Conservation (phyloP, 352 stramenopile species). For the Phytophthora citrophthora region DNA sequence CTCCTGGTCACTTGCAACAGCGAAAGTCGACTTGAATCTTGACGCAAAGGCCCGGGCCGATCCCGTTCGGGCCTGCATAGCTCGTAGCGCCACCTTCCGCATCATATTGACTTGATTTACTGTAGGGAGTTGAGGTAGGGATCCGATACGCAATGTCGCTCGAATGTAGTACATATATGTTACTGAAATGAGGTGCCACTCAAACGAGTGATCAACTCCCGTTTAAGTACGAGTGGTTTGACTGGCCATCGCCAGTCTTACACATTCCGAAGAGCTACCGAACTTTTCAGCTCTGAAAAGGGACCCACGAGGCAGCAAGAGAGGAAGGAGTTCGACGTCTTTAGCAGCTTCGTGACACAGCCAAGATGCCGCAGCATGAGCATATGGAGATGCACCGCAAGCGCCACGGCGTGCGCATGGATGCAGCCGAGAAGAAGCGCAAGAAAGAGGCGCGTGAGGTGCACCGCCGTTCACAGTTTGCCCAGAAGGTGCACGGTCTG, state of each 20-base stretch:
- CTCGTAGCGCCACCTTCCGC: slow-evolving; percentile 21
- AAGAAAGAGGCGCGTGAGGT: slow-evolving; percentile 99
- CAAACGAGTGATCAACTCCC: background rate
- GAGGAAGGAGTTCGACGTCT: background rate
- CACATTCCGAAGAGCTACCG: slow-evolving; percentile 16
- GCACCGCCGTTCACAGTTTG: slow-evolving; percentile 97
- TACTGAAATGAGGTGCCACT: too few species aligned
- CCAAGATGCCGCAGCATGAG: slow-evolving; percentile 98
- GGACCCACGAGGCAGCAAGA: slow-evolving; percentile 11
- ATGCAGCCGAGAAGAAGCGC: slow-evolving; percentile 95
- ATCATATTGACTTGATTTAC: slow-evolving; percentile 14
- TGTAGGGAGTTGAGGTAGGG: background rate
- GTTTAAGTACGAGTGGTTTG: slow-evolving; percentile 32
- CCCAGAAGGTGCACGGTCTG: slow-evolving; percentile 98
- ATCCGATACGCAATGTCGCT: too few species aligned
- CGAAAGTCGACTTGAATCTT: slow-evolving; percentile 35
- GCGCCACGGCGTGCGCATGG: slow-evolving; percentile 98
- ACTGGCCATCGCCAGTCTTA: slow-evolving; percentile 21
- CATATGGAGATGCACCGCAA: slow-evolving; percentile 99
- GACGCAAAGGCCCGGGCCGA: slow-evolving; percentile 5
- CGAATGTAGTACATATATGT: too few species aligned
- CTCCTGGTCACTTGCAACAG: slow-evolving; percentile 29
- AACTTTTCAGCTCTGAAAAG: slow-evolving; percentile 28
- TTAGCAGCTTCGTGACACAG: slow-evolving; percentile 4
- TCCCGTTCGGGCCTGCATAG: background rate